Conservation (phyloP, 768 basidiomycete genomes). For the Agaricus blazei region DNA sequence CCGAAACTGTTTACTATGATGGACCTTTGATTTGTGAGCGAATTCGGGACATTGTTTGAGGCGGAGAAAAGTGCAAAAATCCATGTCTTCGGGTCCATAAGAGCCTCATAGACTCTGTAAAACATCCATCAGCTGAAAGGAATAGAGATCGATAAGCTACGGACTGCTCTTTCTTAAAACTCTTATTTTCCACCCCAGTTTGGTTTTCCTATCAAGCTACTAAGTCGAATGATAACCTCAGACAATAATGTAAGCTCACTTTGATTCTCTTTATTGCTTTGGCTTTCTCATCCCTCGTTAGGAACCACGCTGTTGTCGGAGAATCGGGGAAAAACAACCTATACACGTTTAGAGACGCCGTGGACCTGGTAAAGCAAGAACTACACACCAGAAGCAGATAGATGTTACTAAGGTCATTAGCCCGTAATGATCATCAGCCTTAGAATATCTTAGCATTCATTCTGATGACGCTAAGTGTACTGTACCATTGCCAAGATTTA, state of each 20-base stretch:
- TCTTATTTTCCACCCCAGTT: slow-evolving; percentile 79
- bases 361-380: no score
- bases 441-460: background rate
- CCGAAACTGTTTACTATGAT: slow-evolving; percentile 67
- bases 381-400: slow-evolving; percentile 47
- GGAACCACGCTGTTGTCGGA: slow-evolving; percentile 71
- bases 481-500: slow-evolving; percentile 70
- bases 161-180: slow-evolving; percentile 75
- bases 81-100: slow-evolving; percentile 71
- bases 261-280: slow-evolving; percentile 63
- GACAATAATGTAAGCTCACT: slow-evolving; percentile 23
- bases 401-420: slow-evolving; percentile 49
- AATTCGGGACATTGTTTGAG: slow-evolving; percentile 60
- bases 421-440: slow-evolving; percentile 71
- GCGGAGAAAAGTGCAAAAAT: slow-evolving; percentile 66
- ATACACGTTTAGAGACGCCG: background rate
- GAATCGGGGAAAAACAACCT: slow-evolving; percentile 74
- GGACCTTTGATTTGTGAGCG: slow-evolving; percentile 55
- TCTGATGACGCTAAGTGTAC: background rate
- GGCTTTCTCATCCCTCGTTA: slow-evolving; percentile 57
- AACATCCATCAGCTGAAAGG: background rate
- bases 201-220: slow-evolving; percentile 50
- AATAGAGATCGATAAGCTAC: slow-evolving; percentile 18
- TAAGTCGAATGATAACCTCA: background rate
- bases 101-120: slow-evolving; percentile 60